Percentiles rank a stretch among this genome's conserved stretches.
phyloP scores from a whole-genome alignment of 306 rosid species.

The Fagus sylvatica region DNA sequence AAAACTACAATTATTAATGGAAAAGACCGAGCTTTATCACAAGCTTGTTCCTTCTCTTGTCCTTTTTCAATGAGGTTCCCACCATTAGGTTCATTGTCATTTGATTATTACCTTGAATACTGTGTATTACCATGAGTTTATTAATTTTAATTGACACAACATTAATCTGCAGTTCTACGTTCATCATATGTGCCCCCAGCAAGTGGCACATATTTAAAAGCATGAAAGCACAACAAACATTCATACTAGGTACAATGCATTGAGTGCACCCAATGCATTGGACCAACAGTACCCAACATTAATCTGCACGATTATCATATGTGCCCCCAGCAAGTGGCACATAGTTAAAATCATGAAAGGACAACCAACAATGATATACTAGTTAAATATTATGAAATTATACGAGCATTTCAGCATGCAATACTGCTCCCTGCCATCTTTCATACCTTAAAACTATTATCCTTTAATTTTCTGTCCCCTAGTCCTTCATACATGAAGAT shows the following conservation, averaged over 20 bases:
- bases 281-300: neutral
- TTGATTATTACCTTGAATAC: too few species aligned
- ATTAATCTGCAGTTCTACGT: neutral
- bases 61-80: neutral
- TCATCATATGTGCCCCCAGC: neutral
- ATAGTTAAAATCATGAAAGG: neutral
- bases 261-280: neutral
- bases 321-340: neutral
- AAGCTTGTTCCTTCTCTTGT: too few species aligned
- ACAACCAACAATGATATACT: neutral
- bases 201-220: neutral
- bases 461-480: too few species aligned
- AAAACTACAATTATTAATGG: too few species aligned
- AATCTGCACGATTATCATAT: neutral
- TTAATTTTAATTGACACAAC: neutral
- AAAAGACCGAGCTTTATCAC: too few species aligned
- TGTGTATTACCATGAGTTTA: neutral
- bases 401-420: neutral
- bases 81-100: neutral
- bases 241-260: too few species aligned
- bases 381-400: too few species aligned
- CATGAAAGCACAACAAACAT: neutral
- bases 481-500: too few species aligned
- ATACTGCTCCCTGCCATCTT: neutral
- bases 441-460: too few species aligned